These are phyloP conservation scores for Saccharomyces hybrid DNA, from an alignment of 1,139 yeast species.

Conservation along the genomic window DNA sequence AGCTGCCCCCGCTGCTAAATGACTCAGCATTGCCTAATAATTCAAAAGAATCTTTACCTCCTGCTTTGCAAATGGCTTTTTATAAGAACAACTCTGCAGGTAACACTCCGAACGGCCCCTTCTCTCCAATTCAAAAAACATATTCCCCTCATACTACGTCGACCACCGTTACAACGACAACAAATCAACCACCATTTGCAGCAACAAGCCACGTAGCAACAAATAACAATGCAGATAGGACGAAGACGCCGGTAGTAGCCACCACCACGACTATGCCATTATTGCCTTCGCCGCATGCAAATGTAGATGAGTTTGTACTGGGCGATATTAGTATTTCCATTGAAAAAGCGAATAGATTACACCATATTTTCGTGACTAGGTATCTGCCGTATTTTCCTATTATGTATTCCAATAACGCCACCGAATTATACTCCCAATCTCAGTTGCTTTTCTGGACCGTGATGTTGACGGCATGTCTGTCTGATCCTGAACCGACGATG, in stretches of 20 bases:
- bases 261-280: constrained; percentile 28
- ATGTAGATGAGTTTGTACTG: constrained; percentile 53
- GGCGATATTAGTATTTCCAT: constrained; percentile 68
- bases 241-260: constrained; percentile 18
- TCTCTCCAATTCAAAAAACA: constrained; percentile 4
- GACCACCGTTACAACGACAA: background rate
- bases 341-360: constrained; percentile 64
- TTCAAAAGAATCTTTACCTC: constrained; percentile 29
- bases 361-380: constrained; percentile 55
- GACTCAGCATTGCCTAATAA: constrained; percentile 35
- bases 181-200: constrained; percentile 10
- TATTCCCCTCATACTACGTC: constrained; percentile 11
- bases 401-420: constrained; percentile 60
- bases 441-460: constrained; percentile 88
- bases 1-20: constrained; percentile 32
- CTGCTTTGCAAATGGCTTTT: constrained; percentile 32
- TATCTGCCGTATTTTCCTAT: constrained; percentile 78
- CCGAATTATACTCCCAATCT: constrained; percentile 74
- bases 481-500: constrained; percentile 80
- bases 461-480: constrained; percentile 73
- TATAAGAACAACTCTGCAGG: constrained; percentile 26
- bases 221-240: background rate
- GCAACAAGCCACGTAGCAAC: constrained; percentile 1
- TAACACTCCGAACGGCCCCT: constrained; percentile 11
- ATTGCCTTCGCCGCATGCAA: constrained; percentile 32